Percentiles rank a stretch among this genome's conserved stretches.
phyloP scores from a whole-genome alignment of 306 rosid genomes.

The Trifolium repens region DNA sequence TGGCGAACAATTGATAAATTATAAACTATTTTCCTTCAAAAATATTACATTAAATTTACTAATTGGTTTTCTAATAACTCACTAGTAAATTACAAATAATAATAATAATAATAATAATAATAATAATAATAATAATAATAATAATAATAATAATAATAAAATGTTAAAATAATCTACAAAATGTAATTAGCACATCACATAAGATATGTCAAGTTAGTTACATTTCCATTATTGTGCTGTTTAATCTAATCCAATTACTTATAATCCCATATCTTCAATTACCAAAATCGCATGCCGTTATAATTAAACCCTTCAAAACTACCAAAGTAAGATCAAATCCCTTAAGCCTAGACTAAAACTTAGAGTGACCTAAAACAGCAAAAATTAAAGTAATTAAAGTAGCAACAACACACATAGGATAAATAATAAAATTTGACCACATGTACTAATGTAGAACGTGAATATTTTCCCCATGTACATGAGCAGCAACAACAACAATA shows the following conservation, averaged over 20 bases:
- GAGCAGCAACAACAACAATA: not conserved
- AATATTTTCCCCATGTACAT: conserved; percentile 25
- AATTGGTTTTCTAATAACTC: not conserved
- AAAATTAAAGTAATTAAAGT: conserved; percentile 11
- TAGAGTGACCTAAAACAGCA: conserved; percentile 46
- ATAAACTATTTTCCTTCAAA: not conserved
- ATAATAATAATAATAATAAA: not conserved
- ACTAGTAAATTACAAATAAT: not conserved
- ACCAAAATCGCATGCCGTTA: conserved; percentile 33
- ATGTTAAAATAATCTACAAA: not conserved
- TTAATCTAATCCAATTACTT: conserved; percentile 17
- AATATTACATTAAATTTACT: not conserved
- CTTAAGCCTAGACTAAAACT: not conserved
- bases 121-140: no score
- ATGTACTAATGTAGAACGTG: conserved; percentile 44
- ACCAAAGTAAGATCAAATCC: conserved; percentile 40
- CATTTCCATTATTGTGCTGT: conserved; percentile 43
- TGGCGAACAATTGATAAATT: not conserved
- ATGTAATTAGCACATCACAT: not conserved
- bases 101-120: not conserved
- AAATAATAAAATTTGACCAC: not conserved
- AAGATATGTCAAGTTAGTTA: not conserved
- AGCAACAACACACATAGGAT: not conserved
- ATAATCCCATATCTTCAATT: not conserved
- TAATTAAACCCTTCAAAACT: conserved; percentile 8